phyloP scores from a whole-genome alignment of 352 stramenopile species.

The Pythium brassicae region DNA sequence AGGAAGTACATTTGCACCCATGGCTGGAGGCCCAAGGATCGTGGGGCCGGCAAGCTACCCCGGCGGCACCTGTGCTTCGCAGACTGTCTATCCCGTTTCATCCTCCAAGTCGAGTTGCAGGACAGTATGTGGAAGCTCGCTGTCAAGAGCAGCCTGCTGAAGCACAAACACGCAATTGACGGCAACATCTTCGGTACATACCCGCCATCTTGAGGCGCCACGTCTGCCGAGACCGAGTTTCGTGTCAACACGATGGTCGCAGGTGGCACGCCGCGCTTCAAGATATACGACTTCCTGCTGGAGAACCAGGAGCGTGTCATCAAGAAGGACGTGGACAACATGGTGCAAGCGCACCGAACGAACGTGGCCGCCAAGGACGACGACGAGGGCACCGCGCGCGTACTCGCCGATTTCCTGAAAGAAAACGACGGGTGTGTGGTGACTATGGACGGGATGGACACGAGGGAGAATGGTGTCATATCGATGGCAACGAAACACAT shows the following conservation, averaged over 20 bases:
- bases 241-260: no score
- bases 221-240: no score
- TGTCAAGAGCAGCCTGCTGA: neutral
- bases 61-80: neutral
- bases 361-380: no score
- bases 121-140: neutral
- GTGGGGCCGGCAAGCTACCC: neutral
- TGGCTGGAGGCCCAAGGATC: neutral
- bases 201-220: no score
- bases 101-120: neutral
- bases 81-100: neutral
- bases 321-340: no score
- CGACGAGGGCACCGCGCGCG: no score
- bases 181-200: no score
- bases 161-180: neutral
- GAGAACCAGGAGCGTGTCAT: no score
- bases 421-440: neutral
- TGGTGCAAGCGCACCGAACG: no score
- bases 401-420: neutral
- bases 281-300: no score
- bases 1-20: neutral
- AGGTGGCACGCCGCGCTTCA: no score
- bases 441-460: conserved; percentile 6
- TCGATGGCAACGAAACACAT: conserved; percentile 7
- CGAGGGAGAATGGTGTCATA: conserved; percentile 11